A percentile compares a stretch with the other conserved stretches of the same genome.
These are phyloP conservation scores for Acacia concinna DNA, from an alignment of 331 rosid genomes.

Conservation along the genomic window DNA sequence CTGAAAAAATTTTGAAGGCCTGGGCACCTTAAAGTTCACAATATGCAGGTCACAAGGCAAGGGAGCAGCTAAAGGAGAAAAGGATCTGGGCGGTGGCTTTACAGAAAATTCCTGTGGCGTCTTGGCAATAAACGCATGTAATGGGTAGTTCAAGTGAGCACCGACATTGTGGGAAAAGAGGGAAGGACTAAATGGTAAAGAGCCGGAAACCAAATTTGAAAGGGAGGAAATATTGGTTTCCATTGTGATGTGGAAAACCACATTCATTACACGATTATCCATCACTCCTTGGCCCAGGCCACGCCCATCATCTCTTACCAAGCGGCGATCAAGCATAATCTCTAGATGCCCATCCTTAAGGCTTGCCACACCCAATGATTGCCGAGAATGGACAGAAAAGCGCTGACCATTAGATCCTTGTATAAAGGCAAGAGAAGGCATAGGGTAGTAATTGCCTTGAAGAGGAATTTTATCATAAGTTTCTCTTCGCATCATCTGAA, in stretches of 20 bases:
- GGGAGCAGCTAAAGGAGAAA: slow-evolving; percentile 76
- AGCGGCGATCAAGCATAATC: slow-evolving; percentile 96
- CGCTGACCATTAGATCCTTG: slow-evolving; percentile 78
- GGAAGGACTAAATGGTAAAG: slow-evolving; percentile 67
- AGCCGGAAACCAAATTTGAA: slow-evolving; percentile 51
- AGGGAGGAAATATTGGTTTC: slow-evolving; percentile 71
- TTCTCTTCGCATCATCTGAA: slow-evolving; percentile 97
- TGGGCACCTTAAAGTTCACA: slow-evolving; percentile 91
- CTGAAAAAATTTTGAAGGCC: slow-evolving; percentile 67
- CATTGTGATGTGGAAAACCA: slow-evolving; percentile 74
- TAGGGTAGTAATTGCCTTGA: slow-evolving; percentile 96
- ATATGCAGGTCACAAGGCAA: slow-evolving; percentile 94
- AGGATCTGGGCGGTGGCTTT: slow-evolving; percentile 63
- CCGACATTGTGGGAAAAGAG: slow-evolving; percentile 79
- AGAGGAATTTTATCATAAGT: slow-evolving; percentile 88
- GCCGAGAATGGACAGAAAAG: slow-evolving; percentile 86
- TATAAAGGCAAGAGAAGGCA: slow-evolving; percentile 91
- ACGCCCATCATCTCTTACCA: slow-evolving; percentile 86
- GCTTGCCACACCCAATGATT: slow-evolving; percentile 92
- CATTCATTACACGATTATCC: slow-evolving; percentile 88
- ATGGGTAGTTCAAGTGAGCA: slow-evolving; percentile 83
- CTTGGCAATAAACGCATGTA: slow-evolving; percentile 76
- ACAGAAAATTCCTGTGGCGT: slow-evolving; percentile 56
- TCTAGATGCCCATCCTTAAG: slow-evolving; percentile 90
- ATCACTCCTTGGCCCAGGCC: slow-evolving; percentile 98